Conservation (phyloP, 1,284 basidiomycete genomes). For the Fomitopsis palustris region DNA sequence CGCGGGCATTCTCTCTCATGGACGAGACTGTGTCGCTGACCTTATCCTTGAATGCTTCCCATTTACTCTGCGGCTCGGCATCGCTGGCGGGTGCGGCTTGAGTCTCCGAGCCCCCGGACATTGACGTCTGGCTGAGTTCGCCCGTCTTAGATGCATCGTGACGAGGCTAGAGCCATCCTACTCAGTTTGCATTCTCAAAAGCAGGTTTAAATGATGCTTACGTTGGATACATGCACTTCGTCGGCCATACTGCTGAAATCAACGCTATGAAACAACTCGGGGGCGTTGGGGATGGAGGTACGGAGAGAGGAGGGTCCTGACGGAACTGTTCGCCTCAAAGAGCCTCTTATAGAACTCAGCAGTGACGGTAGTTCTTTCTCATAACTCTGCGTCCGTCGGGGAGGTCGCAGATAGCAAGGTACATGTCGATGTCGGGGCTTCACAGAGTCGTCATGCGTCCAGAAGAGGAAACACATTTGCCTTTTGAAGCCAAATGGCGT, state of each 20-base stretch:
- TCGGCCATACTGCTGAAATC: background rate
- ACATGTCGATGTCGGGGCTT: background rate
- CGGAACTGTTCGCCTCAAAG: too few relatives aligned
- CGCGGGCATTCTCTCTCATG: slow-evolving; percentile 3
- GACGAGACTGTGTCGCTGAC: background rate
- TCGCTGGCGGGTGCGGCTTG: too few relatives aligned
- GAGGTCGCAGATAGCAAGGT: background rate
- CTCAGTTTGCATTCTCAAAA: background rate
- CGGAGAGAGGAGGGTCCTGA: background rate
- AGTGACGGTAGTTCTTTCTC: too few relatives aligned
- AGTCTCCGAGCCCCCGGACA: background rate
- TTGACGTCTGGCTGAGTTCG: background rate
- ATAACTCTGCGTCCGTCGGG: background rate
- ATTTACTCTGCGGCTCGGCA: background rate
- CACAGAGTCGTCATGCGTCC: background rate
- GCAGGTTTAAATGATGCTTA: background rate
- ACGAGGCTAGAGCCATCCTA: background rate
- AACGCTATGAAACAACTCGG: too few relatives aligned
- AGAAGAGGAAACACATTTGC: background rate
- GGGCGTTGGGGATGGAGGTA: background rate
- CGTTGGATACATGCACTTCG: background rate
- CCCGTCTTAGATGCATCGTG: background rate
- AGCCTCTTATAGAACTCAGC: background rate
- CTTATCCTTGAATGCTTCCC: slow-evolving; percentile 5
- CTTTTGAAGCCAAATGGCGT: background rate